Base-by-base conservation (phyloP, 805 yeast genomes). In the Ogataea polymorpha region DNA sequence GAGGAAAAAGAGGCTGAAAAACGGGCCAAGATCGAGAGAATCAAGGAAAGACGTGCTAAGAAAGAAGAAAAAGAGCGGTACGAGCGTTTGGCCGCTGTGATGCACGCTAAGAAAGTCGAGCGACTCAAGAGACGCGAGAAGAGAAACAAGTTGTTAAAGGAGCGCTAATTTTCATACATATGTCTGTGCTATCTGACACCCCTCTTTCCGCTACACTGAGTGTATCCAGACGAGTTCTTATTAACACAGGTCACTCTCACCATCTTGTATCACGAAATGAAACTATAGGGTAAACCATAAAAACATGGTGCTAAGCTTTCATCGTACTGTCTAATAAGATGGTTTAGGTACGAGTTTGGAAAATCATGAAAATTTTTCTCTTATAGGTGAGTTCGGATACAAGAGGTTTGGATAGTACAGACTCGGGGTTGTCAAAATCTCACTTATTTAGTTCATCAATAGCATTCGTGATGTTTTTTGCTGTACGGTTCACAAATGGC, bases 91-190 rank as follows among this genome's bases (percentile, higher is more conserved):
- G 93, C 96, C 10, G 74, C 77, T 42, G 87, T 84, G 65, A 86
- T 91, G 96, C 91, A 88, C 60, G 84, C 84, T 31, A 90, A 89
- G 80, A 85, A 80, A 70, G 86, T 89, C 29, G 98, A 89, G 50
- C 78, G 99, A 66, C 62, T 91, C 67, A 82, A 85, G 68, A 82
- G 84, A 70, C 81, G 84, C 59, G 99, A 91, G 61, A 91, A 91
- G 83, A 82, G 98, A 68, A 91, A 90, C 70, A 91, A 91, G 68
- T 70, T 89, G 56, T 79, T 90, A 61, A 88, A 82, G 62, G 98
- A 90, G 59, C 96, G 97, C 50, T 61, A 47, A 51, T 37, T 23
- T n/a, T 16, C 20, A n/a, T 21, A 21, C 24, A 38, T 28, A 50
- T 61, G 60, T 61, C 36, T 53, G 50, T 53, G 62, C 55, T 54